Conservation (phyloP, 768 basidiomycete genomes). For the Termitomyces sp. region DNA sequence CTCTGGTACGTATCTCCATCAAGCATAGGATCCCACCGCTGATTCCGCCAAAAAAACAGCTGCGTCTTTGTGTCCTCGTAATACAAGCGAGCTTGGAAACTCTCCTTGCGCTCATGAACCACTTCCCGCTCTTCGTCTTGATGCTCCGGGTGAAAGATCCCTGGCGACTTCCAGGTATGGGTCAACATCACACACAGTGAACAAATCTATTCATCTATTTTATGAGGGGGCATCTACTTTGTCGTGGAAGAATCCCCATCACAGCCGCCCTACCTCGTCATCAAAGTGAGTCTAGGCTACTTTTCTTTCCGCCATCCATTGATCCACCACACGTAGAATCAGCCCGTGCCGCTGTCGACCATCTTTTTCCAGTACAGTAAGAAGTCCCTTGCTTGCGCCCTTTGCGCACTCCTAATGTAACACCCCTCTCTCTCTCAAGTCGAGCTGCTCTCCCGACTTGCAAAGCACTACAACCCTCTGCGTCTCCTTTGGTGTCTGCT, state of each 20-base stretch:
- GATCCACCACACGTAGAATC: constrained; percentile 33
- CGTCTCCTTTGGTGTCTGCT: constrained; percentile 47
- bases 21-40: constrained; percentile 43
- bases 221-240: constrained; percentile 29
- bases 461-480: constrained; percentile 55
- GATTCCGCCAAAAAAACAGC: constrained; percentile 30
- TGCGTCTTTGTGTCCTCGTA: constrained; percentile 50
- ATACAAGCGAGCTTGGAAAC: constrained; percentile 63
- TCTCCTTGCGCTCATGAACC: constrained; percentile 76
- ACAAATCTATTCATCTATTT: no score
- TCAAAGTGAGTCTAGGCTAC: constrained; percentile 30
- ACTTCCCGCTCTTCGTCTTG: constrained; percentile 88
- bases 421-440: constrained; percentile 35
- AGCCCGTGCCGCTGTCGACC: constrained; percentile 43
- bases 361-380: constrained; percentile 61
- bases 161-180: constrained; percentile 70
- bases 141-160: constrained; percentile 85
- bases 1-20: constrained; percentile 40
- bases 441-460: constrained; percentile 45
- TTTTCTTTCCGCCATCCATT: background rate
- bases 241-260: constrained; percentile 22
- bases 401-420: background rate
- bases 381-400: constrained; percentile 18
- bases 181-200: background rate
- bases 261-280: constrained; percentile 19